Base-by-base conservation (phyloP, 306 rosid species). In the Fragaria vesca region DNA sequence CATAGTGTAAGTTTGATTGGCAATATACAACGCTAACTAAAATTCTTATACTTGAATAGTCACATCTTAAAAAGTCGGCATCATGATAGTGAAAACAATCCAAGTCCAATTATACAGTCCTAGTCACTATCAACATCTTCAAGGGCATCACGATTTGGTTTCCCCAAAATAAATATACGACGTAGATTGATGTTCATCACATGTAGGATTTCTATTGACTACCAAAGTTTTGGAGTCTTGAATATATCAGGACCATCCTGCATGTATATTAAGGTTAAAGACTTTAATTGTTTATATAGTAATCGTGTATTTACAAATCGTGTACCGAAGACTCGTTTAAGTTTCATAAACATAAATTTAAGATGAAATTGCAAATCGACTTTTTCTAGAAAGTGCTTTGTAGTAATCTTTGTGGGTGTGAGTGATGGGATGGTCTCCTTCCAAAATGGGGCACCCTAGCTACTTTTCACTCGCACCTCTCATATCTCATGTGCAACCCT, bases 401-500 rank as follows among this genome's bases (percentile, higher is more conserved):
- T 42, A 63, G 18, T 34, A 6, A 10, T 60, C 84, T 69, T 73
- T 42, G 68, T 61, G 87, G 84, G 11, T 68, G 74, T 13, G 71
- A 65, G 52, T 63, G 77, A 63, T 67, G 85, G 60, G 82, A 71
- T 70, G 52, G 61, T 85, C 83, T 66, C 86, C 80, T 55, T 82
- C 58, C 26, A 79, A 78, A 58, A 62, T 46, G 70, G 85, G 83
- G 10, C 45, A 40, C 67, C 32, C 79, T 32, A 32, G 52, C 40
- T 40, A 72, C 89, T 84, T 93, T 89, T 70, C 87, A 87, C 89
- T 76, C 80, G 83, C 82, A 66, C 93, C 96, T 85, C 88, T 74
- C 91, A 79, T 88, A 88, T 83, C 88, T 83, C 91, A 78, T 89
- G 89, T 74, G 51, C 76, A 73, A 75, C 80, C 74, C 36, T 42